A percentile compares a stretch with the other conserved stretches of the same genome.
Evolutionary conservation across 140 eudicot genomes (phyloP).

Genomic region (Senecio squalidus): DNA sequence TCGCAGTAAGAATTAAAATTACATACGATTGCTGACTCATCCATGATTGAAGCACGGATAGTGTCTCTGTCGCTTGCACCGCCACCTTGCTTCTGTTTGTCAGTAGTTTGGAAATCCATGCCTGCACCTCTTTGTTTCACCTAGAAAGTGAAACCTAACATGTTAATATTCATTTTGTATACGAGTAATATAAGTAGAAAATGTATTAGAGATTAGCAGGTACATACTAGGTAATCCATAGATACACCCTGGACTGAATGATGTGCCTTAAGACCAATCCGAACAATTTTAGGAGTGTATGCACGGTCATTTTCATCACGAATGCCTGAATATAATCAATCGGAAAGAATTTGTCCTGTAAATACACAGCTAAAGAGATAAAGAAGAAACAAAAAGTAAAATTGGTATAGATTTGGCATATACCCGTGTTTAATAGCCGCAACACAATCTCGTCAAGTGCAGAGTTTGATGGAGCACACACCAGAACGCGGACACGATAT

Average conservation of each 20-base stretch:
- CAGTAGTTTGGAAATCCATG: conserved; percentile 67
- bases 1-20: conserved; percentile 8
- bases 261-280: conserved; percentile 91
- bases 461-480: conserved; percentile 99
- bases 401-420: background rate
- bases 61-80: conserved; percentile 67
- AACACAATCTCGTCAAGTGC: conserved; percentile 97
- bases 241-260: conserved; percentile 89
- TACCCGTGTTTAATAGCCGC: conserved; percentile 78
- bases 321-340: conserved; percentile 55
- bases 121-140: conserved; percentile 89
- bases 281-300: conserved; percentile 88
- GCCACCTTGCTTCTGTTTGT: conserved; percentile 87
- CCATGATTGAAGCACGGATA: conserved; percentile 84
- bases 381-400: background rate
- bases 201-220: background rate
- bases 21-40: conserved; percentile 94
- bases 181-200: background rate
- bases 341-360: background rate
- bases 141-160: conserved; percentile 36
- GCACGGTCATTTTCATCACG: conserved; percentile 89
- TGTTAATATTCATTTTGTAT: background rate
- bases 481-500: conserved; percentile 97
- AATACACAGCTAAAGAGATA: conserved; percentile 1
- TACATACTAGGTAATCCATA: conserved; percentile 87